Base-by-base conservation (phyloP, 164 flowering plant species). In the Buxus sempervirens region DNA sequence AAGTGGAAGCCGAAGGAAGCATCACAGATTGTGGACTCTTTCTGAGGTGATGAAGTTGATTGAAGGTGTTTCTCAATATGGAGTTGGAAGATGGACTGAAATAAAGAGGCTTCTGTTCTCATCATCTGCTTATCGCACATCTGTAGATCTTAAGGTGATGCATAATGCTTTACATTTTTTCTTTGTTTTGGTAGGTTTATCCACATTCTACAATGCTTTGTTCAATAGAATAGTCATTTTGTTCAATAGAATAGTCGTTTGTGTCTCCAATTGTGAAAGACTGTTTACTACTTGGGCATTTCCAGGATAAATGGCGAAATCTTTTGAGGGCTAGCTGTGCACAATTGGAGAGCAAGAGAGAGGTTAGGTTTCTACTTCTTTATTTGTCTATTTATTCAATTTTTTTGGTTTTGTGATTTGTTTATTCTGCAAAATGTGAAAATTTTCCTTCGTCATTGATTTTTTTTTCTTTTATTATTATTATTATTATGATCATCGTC, bases 271-370 rank as follows among this genome's bases (percentile, higher is more conserved):
- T n/a, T n/a, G 13, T 65, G 58, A 72, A 53, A 42, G 10, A 62
- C 54, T 24, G n/a, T 56, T 69, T 26, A 20, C 9, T 20, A 9
- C 32, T 36, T 62, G 60, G 49, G 57, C 28, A 60, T 60, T 27
- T 32, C 38, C 82, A 90, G 96, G 96, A 90, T 80, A 88, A 90
- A 76, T 90, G 96, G 96, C 77, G 96, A 64, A 90, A 90, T 78
- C 90, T 90, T 64, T 68, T 86, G 62, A 82, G 78, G 74, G 90
- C 95, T 41, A 79, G 88, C 60, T 67, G 82, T 66, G 63, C 71
- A 20, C 77, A 75, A 51, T 58, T 66, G 60, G 76, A 66, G 57
- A 75, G 69, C 63, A 77, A 72, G 71, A 79, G 69, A 69, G 73
- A 85, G 94, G 94, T 89, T 32, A 63, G 74, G 38, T 36, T 67